Conservation (phyloP, 805 yeast genomes). For the Metschnikowia chrysomelidarum region DNA sequence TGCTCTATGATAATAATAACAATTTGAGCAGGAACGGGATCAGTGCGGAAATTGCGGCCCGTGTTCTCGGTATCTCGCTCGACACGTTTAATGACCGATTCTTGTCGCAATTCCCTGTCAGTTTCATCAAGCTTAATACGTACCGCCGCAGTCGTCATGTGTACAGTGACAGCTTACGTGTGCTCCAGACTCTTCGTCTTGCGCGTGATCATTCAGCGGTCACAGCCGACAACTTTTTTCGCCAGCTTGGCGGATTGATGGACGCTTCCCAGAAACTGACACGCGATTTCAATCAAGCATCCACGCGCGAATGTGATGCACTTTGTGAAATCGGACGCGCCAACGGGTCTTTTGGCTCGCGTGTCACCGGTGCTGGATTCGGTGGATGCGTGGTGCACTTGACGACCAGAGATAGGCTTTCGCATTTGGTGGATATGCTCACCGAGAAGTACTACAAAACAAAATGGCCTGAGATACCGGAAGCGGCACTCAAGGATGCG, state of each 20-base stretch:
- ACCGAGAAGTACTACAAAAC: constrained; percentile 49
- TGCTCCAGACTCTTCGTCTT: constrained; percentile 46
- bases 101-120: constrained; percentile 53
- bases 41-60: constrained; percentile 44
- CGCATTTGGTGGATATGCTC: constrained; percentile 41
- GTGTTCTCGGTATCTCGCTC: constrained; percentile 40
- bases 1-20: constrained; percentile 30
- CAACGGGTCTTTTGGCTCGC: constrained; percentile 62
- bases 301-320: constrained; percentile 49
- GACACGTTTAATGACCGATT: constrained; percentile 36
- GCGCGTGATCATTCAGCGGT: constrained; percentile 27
- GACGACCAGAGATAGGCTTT: constrained; percentile 44
- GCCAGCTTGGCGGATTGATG: constrained; percentile 53
- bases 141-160: constrained; percentile 63
- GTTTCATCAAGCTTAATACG: constrained; percentile 53
- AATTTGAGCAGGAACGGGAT: constrained; percentile 41
- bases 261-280: constrained; percentile 58
- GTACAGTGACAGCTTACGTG: constrained; percentile 58
- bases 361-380: constrained; percentile 81
- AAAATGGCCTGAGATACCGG: constrained; percentile 48
- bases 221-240: constrained; percentile 36
- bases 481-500: constrained; percentile 46
- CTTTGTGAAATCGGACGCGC: constrained; percentile 52
- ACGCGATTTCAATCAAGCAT: constrained; percentile 48
- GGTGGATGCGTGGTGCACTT: constrained; percentile 75